Evolutionary conservation across 352 stramenopile species (phyloP), one percentile per base, ranked within the genome.

Genomic region (Phytophthora multivora): DNA sequence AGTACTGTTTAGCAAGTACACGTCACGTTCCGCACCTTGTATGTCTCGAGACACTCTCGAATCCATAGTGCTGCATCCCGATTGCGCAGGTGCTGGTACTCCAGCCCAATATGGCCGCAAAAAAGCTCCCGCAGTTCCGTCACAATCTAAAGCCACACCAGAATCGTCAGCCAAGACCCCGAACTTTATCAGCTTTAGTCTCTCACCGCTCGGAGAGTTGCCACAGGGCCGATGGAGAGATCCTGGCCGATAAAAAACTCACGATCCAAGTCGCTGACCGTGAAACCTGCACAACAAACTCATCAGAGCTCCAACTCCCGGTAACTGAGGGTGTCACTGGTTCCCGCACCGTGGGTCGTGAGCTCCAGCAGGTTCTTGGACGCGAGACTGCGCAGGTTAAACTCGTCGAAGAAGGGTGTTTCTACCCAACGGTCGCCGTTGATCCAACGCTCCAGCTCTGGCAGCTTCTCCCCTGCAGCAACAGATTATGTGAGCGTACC

Each of bases 51-150:
- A 1, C 77, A 71, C 35, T 91, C 73, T 12, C 81, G 84, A 58
- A 95, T 92, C 84, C 84, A 93, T 12, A 93, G 60, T 33, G 83
- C 83, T 13, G 83, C 97, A 41, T 99, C 83, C 12, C 88, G 86
- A 73, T 98, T 96, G 26, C 82, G 86, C 61, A 99, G 95, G 69
- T 99, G 98, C 80, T 99, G 98, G 71, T 99, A 99, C 75, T 99
- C 97, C 5, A 98, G 93, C 15, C 93, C 97, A 52, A 99, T 91
- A 36, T 90, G 97, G 19, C 93, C 89, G 59, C 97, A 99, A 65
- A 99, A 99, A 13, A 98, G 96, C 61, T 97, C 90, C 30, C 91
- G 80, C 19, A 99, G 75, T 60, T 97, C 77, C 2, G 89, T 89
- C 2, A 99, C 66, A 63, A 99, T 97, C 79, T 97, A 71, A 23